Percentiles rank a stretch among this genome's conserved stretches.
Conservation (phyloP, 306 rosid species). For the Prinsepia uniflora region DNA sequence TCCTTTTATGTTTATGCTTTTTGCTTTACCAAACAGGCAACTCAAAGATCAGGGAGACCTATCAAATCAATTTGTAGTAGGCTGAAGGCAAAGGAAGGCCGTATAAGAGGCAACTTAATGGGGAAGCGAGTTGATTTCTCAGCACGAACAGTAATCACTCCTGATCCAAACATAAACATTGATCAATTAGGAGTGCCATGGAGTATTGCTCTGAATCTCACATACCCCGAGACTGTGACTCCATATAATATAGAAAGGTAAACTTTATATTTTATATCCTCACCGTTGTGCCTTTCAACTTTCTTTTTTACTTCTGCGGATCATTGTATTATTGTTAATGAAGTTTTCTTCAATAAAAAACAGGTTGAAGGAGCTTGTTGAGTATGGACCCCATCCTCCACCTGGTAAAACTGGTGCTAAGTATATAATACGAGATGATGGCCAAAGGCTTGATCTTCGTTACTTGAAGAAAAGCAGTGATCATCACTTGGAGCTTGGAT, state of each 20-base stretch:
- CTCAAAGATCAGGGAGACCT: slow-evolving; percentile 98
- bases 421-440: slow-evolving; percentile 96
- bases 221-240: slow-evolving; percentile 98
- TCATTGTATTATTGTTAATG: background rate
- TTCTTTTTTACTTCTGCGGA: background rate
- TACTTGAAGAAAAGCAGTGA: slow-evolving; percentile 95
- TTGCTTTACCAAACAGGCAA: slow-evolving; percentile 52
- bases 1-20: slow-evolving; percentile 2
- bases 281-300: background rate
- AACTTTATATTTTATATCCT: background rate
- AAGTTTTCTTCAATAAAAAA: slow-evolving; percentile 9
- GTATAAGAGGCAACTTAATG: slow-evolving; percentile 97
- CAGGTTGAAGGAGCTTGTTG: slow-evolving; percentile 97
- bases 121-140: slow-evolving; percentile 98
- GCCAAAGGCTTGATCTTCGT: slow-evolving; percentile 98
- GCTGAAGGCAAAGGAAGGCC: slow-evolving; percentile 99
- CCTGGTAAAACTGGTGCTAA: slow-evolving; percentile 99
- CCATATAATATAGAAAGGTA: slow-evolving; percentile 97
- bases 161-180: slow-evolving; percentile 92
- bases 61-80: slow-evolving; percentile 97
- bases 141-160: slow-evolving; percentile 96
- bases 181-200: slow-evolving; percentile 96
- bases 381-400: slow-evolving; percentile 97
- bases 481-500: slow-evolving; percentile 99
- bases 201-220: slow-evolving; percentile 95